Evolutionary conservation across 352 stramenopile genomes (phyloP).

Genomic region (Thalassiosira ordinaria): DNA sequence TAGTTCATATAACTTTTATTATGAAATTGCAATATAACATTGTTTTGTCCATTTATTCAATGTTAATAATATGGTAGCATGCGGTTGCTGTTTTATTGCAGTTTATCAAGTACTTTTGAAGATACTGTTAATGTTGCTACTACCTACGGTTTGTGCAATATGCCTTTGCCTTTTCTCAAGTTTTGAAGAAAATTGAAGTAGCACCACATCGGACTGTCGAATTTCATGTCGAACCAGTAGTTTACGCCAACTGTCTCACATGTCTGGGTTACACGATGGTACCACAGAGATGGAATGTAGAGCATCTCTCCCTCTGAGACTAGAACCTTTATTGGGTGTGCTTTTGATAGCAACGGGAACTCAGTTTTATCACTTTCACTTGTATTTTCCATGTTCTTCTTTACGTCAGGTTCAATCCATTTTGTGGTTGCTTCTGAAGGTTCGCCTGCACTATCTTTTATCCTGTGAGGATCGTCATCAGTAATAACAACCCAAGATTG

Average conservation of each 20-base stretch:
- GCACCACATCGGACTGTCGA: slow-evolving; percentile 83
- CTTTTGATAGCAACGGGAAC: slow-evolving; percentile 62
- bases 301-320: slow-evolving; percentile 84
- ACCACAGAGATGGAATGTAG: slow-evolving; percentile 88
- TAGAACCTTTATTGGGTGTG: slow-evolving; percentile 73
- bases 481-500: slow-evolving; percentile 35
- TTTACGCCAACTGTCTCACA: slow-evolving; percentile 87
- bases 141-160: too few relatives aligned
- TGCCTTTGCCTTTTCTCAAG: slow-evolving; percentile 18
- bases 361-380: neutral
- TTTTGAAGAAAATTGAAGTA: slow-evolving; percentile 83
- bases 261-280: slow-evolving; percentile 86
- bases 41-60: neutral
- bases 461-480: slow-evolving; percentile 19
- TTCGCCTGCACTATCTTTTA: too few relatives aligned
- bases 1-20: slow-evolving; percentile 3
- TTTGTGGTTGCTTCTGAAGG: slow-evolving; percentile 16
- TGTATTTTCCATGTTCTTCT: slow-evolving; percentile 31
- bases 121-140: too few relatives aligned
- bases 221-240: slow-evolving; percentile 90
- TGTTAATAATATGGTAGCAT: too few relatives aligned
- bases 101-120: too few relatives aligned
- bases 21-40: slow-evolving; percentile 13
- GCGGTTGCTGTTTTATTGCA: too few relatives aligned
- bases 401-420: slow-evolving; percentile 65